Evolutionary conservation across 179 eudicot species (phyloP), one percentile per base, ranked within the genome.

Genomic region (Actinidia arguta): DNA sequence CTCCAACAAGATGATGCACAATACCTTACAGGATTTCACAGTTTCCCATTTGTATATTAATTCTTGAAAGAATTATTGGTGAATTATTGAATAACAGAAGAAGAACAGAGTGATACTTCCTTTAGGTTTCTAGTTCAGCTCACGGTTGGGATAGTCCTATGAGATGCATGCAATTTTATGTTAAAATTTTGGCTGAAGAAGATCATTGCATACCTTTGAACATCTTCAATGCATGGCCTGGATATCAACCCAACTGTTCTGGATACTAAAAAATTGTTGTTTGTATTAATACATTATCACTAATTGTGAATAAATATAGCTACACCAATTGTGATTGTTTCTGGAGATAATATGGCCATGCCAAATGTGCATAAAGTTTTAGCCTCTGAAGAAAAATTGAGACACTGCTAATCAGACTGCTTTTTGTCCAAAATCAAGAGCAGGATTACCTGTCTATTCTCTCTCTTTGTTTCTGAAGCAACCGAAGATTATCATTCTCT

Each of bases 401-500:
- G 24, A n/a, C 18, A 16, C 77, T 51, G 17, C 25, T 20, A 73
- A 25, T 51, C 42, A 51, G 5, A 0, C 9, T 11, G n/a, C 20
- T 72, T 25, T 50, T 73, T 73, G 25, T 73, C 46, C 50, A 52
- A 27, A 50, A 22, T 48, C 42, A 25, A 51, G 11, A 12, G 77
- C 61, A 25, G 61, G 68, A 76, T 18, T 73, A 81, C 83, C 78
- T 81, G 69, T 81, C 72, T 14, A 62, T 27, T 81, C 83, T 81
- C 27, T 81, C 61, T 36, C 71, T 81, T 17, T n/a, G 62, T 73
- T 81, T 73, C 59, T 71, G 78, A 47, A 81, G 27, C 62, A 81
- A 48, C 13, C 46, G 50, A 25, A 46, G 48, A 20, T 81, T 73
- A 31, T 73, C 83, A 25, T 81, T 75, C 62, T 72, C 78, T 0